Percentiles rank a stretch among this genome's conserved stretches.
phyloP scores from a whole-genome alignment of 106 monocot genomes.

The Acorus calamus region DNA sequence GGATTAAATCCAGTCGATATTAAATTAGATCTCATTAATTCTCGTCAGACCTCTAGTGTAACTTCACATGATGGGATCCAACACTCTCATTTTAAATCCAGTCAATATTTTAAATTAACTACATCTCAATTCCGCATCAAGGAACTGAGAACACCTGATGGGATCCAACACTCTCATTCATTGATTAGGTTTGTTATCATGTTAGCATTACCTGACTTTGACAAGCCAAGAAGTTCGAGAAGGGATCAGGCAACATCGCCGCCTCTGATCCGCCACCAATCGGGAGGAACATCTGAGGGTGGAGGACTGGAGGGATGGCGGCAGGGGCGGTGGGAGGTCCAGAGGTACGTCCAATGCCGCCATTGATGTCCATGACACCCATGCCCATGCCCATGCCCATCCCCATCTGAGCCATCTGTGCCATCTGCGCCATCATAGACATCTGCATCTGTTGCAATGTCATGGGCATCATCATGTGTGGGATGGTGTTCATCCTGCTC shows the following conservation, averaged over 20 bases:
- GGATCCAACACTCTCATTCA: neutral
- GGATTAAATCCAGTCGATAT: no score
- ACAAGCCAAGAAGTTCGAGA: conserved; percentile 34
- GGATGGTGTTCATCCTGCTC: conserved; percentile 39
- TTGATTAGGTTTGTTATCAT: neutral
- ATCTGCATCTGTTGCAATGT: conserved; percentile 44
- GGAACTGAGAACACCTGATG: neutral
- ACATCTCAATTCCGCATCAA: neutral
- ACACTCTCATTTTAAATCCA: no score
- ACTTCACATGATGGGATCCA: no score
- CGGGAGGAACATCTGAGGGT: conserved; percentile 11
- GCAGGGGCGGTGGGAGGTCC: neutral
- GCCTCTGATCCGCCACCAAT: neutral
- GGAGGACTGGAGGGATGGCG: neutral
- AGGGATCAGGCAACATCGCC: conserved; percentile 14
- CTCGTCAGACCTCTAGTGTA: no score
- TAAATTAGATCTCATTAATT: no score
- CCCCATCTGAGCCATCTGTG: conserved; percentile 55
- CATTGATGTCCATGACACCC: conserved; percentile 26
- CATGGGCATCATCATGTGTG: conserved; percentile 65
- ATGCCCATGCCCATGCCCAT: conserved; percentile 31
- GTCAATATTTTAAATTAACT: no score
- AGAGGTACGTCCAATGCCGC: neutral
- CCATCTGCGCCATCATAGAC: conserved; percentile 53
- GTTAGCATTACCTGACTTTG: conserved; percentile 33